Base-by-base conservation (phyloP, 768 basidiomycete species). In the Serendipita vermifera region DNA sequence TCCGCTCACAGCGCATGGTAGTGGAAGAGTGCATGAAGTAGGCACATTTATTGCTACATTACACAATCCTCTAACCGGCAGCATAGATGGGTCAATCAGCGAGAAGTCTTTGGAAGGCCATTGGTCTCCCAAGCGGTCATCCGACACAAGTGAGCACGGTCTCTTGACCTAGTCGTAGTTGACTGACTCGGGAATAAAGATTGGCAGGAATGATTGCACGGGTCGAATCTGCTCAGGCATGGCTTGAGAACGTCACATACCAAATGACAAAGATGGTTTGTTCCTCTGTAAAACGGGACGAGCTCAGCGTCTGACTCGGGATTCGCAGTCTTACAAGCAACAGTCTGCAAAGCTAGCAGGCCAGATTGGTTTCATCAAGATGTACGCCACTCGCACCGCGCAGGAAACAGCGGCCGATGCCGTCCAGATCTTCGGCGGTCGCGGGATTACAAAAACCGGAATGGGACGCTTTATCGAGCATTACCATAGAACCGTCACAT, bases 141-240 rank as follows among this genome's bases (percentile, higher is more conserved):
- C 63, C 82, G 93, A 20, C 71, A 79, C 39, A 96, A 92, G 73
- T 68, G 40, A 58, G 67, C 58, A 51, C n/a, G 9, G n/a, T 9
- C 13, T 22, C 14, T 17, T 17, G 5, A 6, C 27, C 3, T 11
- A 38, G 5, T n/a, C 17, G n/a, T 9, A 26, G 26, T 22, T 17
- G 15, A 20, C 22, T 0, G 38, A 36, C 31, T n/a, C 15, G 13
- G 3, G 0, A 32, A 5, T 32, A 11, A 51, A 68, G 66, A 39
- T 69, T 98, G 43, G 91, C 91, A 2, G 73, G 65, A 4, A 98
- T 98, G 89, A 91, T 96, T 55, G 77, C 87, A 29, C 82, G 87
- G 33, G 74, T 82, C 29, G 90, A 93, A 66, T 78, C 82, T 26
- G 78, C 78, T 7, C 91, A 92, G 64, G 77, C 74, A n/a, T 92